phyloP scores from a whole-genome alignment of 768 basidiomycete species.

The Trametes sanguinea region DNA sequence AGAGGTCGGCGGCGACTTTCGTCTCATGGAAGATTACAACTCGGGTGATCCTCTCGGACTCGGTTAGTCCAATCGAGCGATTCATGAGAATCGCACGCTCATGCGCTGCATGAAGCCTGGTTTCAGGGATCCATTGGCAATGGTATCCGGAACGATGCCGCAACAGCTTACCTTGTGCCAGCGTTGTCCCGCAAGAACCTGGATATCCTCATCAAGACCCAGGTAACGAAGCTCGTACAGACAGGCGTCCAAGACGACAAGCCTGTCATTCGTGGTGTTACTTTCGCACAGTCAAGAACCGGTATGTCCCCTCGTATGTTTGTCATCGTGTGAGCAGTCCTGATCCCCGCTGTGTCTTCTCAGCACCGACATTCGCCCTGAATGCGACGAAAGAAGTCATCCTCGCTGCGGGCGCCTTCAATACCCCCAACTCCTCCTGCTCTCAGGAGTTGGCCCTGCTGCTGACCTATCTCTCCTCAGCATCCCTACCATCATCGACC shows the following conservation, averaged over 20 bases:
- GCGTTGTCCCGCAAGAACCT: constrained; percentile 6
- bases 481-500: constrained; percentile 24
- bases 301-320: not conserved
- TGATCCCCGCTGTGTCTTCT: no score
- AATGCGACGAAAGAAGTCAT: constrained; percentile 29
- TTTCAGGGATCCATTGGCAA: constrained; percentile 14
- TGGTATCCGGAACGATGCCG: not conserved
- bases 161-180: constrained; percentile 9
- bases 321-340: not conserved
- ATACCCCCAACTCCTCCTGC: constrained; percentile 30
- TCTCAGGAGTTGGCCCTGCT: constrained; percentile 34
- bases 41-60: constrained; percentile 44
- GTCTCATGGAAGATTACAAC: constrained; percentile 44
- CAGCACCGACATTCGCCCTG: not conserved
- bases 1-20: constrained; percentile 40
- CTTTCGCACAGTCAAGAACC: constrained; percentile 4
- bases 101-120: no score
- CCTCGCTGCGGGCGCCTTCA: constrained; percentile 24
- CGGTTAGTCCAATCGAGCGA: constrained; percentile 30
- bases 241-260: not conserved
- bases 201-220: constrained; percentile 12
- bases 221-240: constrained; percentile 13
- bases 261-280: constrained; percentile 1
- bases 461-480: constrained; percentile 22
- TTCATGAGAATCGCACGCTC: no score